A percentile compares a stretch with the other conserved stretches of the same genome.
phyloP scores from a whole-genome alignment of 2,329 filamentous ascomycete species.

The Penicillium sclerotigenum region DNA sequence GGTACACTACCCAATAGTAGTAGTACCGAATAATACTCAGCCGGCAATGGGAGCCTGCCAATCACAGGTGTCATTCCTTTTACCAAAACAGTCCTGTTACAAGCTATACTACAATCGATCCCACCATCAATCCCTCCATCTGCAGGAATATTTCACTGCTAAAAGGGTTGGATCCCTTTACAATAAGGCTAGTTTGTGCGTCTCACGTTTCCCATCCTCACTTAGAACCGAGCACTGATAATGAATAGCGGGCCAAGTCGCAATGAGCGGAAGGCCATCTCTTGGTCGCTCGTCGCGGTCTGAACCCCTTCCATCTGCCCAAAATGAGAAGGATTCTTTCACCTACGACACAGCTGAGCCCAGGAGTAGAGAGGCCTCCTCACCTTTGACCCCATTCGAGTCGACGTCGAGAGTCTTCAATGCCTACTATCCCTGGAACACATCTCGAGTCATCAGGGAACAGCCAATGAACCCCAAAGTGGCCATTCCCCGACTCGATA shows the following conservation, averaged over 20 bases:
- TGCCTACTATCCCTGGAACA: neutral
- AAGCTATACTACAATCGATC: constrained; percentile 5
- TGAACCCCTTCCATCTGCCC: neutral
- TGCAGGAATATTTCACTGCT: neutral
- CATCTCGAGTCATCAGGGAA: neutral
- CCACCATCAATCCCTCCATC: neutral
- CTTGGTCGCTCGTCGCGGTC: neutral
- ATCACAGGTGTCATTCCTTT: neutral
- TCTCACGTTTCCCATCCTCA: neutral
- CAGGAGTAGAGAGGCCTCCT: neutral
- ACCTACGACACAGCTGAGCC: neutral
- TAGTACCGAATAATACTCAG: neutral
- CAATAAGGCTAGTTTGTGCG: neutral
- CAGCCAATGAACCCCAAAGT: constrained; percentile 28
- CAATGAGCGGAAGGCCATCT: constrained; percentile 4
- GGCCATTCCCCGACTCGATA: constrained; percentile 28
- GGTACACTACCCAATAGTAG: neutral
- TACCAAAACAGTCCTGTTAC: neutral
- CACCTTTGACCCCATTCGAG: neutral
- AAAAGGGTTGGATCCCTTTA: neutral
- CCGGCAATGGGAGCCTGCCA: neutral
- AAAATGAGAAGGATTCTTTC: neutral
- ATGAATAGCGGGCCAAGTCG: constrained; percentile 3
- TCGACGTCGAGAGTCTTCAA: neutral
- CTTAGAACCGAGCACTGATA: neutral